These are phyloP conservation scores for Nyctanthes arbortristis DNA, from an alignment of 257 asterid genomes.

Conservation along the genomic window DNA sequence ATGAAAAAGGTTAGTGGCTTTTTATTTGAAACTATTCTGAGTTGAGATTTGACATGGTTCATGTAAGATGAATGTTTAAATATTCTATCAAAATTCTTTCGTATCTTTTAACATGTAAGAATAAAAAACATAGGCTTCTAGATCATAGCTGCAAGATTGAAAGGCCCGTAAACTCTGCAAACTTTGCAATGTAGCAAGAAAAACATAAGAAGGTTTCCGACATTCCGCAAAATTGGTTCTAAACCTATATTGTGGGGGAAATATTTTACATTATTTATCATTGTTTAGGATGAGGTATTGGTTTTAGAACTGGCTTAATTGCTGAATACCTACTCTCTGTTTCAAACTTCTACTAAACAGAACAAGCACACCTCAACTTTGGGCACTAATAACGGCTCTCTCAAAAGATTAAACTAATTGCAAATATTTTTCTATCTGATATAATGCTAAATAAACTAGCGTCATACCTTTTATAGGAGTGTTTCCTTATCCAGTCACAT, in stretches of 20 bases:
- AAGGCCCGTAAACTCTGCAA: not conserved
- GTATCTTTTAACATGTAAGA: no score
- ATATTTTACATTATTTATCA: not conserved
- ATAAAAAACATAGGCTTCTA: not conserved
- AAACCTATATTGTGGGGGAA: not conserved
- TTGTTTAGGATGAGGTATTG: not conserved
- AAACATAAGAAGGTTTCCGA: not conserved
- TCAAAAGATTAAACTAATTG: no score
- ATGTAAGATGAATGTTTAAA: not conserved
- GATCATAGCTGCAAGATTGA: not conserved
- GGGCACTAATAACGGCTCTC: no score
- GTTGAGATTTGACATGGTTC: not conserved
- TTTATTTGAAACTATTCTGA: not conserved
- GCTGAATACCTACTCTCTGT: not conserved
- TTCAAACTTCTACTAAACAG: not conserved
- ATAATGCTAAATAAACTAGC: no score
- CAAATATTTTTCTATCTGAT: no score
- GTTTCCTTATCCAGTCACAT: no score
- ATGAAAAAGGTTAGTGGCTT: constrained; percentile 70
- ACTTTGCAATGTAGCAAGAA: not conserved
- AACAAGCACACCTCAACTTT: not conserved
- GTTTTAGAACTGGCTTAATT: not conserved
- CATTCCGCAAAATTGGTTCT: not conserved
- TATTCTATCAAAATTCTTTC: no score
- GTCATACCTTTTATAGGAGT: no score